Evolutionary conservation across 2,329 filamentous ascomycete species (phyloP).

Genomic region (Didymella exigua): DNA sequence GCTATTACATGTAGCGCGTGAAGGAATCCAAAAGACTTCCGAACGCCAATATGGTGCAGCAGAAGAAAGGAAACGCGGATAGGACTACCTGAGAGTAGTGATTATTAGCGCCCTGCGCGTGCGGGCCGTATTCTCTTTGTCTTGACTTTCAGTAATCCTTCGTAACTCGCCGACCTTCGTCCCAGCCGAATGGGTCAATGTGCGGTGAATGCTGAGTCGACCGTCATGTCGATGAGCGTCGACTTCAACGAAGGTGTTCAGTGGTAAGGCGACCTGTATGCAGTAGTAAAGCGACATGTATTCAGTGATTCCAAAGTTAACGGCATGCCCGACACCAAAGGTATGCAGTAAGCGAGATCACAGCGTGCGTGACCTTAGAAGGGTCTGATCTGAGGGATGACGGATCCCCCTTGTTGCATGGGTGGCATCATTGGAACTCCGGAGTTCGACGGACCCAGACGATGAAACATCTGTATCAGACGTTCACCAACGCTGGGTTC

Average conservation of each 20-base stretch:
- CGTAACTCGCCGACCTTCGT: conserved; percentile 1
- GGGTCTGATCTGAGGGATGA: conserved; percentile 39
- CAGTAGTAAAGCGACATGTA: neutral
- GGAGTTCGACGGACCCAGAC: conserved; percentile 38
- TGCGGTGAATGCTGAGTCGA: neutral
- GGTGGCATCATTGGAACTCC: conserved; percentile 29
- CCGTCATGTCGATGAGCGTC: neutral
- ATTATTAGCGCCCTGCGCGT: neutral
- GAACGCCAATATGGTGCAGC: conserved; percentile 21
- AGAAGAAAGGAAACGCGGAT: neutral
- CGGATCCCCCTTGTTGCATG: conserved; percentile 28
- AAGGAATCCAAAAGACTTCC: conserved; percentile 5
- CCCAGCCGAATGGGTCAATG: conserved; percentile 1
- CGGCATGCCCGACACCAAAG: neutral
- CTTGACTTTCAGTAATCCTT: conserved; percentile 1
- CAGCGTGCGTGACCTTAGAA: conserved; percentile 23
- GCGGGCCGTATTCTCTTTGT: neutral
- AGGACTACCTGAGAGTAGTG: neutral
- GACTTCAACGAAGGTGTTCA: neutral
- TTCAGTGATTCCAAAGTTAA: neutral
- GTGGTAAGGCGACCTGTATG: neutral
- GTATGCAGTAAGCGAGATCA: neutral
- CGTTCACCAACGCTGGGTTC: conserved; percentile 80
- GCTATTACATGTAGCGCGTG: conserved; percentile 21
- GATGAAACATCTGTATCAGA: conserved; percentile 76